A percentile compares a stretch with the other conserved stretches of the same genome.
These are phyloP conservation scores for Ceratorhiza oryzae-sativae DNA, from an alignment of 1,284 basidiomycete species.

Conservation along the genomic window DNA sequence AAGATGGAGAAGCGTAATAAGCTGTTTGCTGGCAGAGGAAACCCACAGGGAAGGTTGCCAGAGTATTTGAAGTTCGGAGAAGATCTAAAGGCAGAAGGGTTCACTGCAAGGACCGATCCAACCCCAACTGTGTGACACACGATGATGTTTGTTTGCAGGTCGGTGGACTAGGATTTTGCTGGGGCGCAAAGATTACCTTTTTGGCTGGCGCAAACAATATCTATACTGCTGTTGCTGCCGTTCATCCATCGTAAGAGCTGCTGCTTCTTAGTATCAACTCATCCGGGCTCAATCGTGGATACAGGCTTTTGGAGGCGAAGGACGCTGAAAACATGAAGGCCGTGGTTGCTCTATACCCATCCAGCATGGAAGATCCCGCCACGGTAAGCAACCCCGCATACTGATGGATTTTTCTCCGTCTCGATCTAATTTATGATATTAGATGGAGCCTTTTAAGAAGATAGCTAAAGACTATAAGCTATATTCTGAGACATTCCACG, in stretches of 20 bases:
- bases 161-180: slow-evolving; percentile 20
- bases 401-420: not conserved
- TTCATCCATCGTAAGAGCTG: slow-evolving; percentile 17
- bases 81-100: slow-evolving; percentile 9
- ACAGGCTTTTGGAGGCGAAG: not conserved
- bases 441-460: slow-evolving; percentile 28
- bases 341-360: not conserved
- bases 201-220: slow-evolving; percentile 3
- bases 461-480: slow-evolving; percentile 31
- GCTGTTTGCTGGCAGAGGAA: slow-evolving; percentile 14
- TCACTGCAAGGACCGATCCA: not conserved
- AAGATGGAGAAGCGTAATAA: slow-evolving; percentile 20
- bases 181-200: slow-evolving; percentile 16
- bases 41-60: not conserved
- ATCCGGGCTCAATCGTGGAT: not conserved
- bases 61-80: not conserved
- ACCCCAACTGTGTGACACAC: not conserved
- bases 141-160: not conserved
- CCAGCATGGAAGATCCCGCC: not conserved
- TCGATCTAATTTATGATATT: not conserved
- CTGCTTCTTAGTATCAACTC: not conserved
- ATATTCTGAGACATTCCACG: slow-evolving; percentile 14
- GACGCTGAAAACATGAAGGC: slow-evolving; percentile 25
- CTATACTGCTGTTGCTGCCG: slow-evolving; percentile 11
- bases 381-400: not conserved